Evolutionary conservation across 768 basidiomycete species (phyloP).

Genomic region (Termitomyces sp.): DNA sequence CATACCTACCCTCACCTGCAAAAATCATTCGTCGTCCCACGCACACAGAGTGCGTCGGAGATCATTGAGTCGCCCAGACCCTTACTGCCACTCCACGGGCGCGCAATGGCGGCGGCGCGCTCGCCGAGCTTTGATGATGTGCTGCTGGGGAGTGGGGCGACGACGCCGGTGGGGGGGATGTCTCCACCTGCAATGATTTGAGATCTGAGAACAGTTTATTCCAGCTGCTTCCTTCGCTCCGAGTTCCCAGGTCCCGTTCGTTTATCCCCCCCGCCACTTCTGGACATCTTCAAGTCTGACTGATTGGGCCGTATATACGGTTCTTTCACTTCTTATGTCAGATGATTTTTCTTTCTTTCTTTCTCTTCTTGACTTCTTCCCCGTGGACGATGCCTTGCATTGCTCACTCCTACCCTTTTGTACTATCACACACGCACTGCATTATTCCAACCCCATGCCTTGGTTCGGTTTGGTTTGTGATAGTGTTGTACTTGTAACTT

Average conservation of each 20-base stretch:
- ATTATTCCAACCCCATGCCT: background rate
- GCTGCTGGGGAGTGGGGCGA: conserved; percentile 1
- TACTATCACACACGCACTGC: background rate
- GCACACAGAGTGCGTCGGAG: conserved; percentile 48
- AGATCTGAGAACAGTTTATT: background rate
- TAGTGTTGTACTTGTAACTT: background rate
- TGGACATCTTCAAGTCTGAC: background rate
- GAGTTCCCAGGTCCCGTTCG: too few species aligned
- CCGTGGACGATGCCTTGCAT: background rate
- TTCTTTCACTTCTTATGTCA: background rate
- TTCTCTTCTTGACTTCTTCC: background rate
- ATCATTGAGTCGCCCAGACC: conserved; percentile 37
- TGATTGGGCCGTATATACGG: background rate
- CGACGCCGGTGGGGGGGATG: conserved; percentile 1
- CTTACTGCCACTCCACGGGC: conserved; percentile 13
- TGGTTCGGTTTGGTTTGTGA: background rate
- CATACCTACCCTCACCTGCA: conserved; percentile 5
- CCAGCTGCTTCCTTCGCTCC: too few species aligned
- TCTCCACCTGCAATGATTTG: conserved; percentile 8
- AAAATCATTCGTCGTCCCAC: conserved; percentile 18
- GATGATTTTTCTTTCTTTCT: background rate
- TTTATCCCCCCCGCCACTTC: too few species aligned
- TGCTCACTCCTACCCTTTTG: background rate
- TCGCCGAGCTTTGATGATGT: conserved; percentile 20
- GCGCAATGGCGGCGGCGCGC: conserved; percentile 5